These are phyloP conservation scores for Withania somnifera DNA, from an alignment of 305 asterid species.

Conservation along the genomic window DNA sequence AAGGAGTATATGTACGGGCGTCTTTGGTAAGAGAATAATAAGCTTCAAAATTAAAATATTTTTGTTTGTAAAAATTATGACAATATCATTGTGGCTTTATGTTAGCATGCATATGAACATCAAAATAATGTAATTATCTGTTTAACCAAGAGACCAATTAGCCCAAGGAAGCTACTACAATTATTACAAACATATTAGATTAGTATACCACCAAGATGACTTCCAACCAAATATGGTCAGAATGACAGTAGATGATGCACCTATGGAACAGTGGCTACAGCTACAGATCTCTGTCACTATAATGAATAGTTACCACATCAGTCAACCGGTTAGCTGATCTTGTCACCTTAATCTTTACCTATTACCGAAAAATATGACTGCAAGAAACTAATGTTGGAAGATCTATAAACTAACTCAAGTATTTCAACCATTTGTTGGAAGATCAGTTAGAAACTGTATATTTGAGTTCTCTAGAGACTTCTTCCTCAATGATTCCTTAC, in stretches of 20 bases:
- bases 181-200: neutral
- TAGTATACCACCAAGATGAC: neutral
- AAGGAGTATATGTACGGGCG: too few relatives aligned
- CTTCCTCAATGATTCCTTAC: neutral
- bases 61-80: too few relatives aligned
- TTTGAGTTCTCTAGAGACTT: neutral
- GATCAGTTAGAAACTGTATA: neutral
- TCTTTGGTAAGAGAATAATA: too few relatives aligned
- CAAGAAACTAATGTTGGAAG: neutral
- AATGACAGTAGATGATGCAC: neutral
- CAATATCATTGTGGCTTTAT: too few relatives aligned
- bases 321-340: neutral
- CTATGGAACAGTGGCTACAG: neutral
- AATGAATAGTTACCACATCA: neutral
- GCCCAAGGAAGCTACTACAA: neutral
- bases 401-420: neutral
- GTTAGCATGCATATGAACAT: too few relatives aligned
- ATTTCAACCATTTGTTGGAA: neutral
- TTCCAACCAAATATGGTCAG: neutral
- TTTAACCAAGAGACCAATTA: neutral
- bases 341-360: neutral
- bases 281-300: neutral
- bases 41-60: too few relatives aligned
- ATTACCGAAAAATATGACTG: neutral
- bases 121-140: too few relatives aligned